phyloP scores from a whole-genome alignment of 2,329 filamentous ascomycete genomes.

The Arthrobotrys iridis region DNA sequence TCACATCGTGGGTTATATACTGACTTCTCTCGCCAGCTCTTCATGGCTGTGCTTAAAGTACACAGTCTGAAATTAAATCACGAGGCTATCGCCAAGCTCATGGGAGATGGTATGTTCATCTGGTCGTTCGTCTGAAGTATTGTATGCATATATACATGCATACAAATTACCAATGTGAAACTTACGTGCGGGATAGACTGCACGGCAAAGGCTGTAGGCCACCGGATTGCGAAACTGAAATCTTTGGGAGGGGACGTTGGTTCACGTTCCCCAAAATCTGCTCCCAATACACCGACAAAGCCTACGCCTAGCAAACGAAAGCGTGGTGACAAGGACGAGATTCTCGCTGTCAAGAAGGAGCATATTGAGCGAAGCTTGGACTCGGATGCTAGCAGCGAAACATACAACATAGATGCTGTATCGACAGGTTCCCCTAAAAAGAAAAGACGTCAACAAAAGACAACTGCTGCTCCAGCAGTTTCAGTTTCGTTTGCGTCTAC shows the following conservation, averaged over 20 bases:
- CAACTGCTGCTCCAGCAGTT: neutral
- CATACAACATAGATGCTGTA: conserved; percentile 29
- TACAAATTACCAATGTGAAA: conserved; percentile 2
- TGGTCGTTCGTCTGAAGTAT: neutral
- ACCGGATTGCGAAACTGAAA: conserved; percentile 58
- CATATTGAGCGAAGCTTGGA: conserved; percentile 36
- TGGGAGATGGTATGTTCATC: conserved; percentile 57
- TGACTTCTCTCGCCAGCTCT: conserved; percentile 52
- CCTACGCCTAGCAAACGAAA: conserved; percentile 39
- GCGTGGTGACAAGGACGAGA: conserved; percentile 30
- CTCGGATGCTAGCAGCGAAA: conserved; percentile 36
- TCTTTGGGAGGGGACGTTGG: conserved; percentile 36
- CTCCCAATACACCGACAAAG: conserved; percentile 41
- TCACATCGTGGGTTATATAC: neutral
- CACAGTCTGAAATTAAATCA: conserved; percentile 58
- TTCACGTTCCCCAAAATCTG: conserved; percentile 1
- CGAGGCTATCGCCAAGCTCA: conserved; percentile 56
- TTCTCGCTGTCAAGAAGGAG: conserved; percentile 39
- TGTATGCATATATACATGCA: too few species aligned
- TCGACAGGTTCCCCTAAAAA: conserved; percentile 44
- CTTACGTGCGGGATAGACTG: conserved; percentile 47
- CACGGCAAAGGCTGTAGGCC: conserved; percentile 57
- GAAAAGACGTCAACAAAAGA: conserved; percentile 31
- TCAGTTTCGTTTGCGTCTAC: conserved; percentile 36
- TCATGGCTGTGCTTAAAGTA: conserved; percentile 57